Conservation (phyloP, 1,284 basidiomycete genomes). For the Rhodotorula sp. region DNA sequence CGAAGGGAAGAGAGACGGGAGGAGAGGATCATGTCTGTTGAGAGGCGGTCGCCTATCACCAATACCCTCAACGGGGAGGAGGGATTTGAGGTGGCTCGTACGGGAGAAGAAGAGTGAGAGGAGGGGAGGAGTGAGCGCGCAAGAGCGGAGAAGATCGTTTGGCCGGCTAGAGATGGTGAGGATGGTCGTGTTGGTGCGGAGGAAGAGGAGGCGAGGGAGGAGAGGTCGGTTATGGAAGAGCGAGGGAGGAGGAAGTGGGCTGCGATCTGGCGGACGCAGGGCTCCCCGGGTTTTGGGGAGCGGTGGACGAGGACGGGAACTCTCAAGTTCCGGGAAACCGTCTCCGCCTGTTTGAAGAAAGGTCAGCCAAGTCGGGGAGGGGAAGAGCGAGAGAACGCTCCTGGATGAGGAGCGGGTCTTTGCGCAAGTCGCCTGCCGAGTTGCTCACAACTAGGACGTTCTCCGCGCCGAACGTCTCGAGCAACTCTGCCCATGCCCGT, state of each 20-base stretch:
- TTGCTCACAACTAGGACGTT: conserved; percentile 91
- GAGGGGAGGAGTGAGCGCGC: conserved; percentile 55
- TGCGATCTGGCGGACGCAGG: conserved; percentile 65
- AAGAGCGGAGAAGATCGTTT: not conserved
- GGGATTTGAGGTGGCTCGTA: conserved; percentile 52
- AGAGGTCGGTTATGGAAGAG: conserved; percentile 11
- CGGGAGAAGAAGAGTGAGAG: conserved; percentile 50
- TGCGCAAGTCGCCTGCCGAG: conserved; percentile 71
- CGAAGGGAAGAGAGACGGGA: conserved; percentile 57
- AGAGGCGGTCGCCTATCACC: conserved; percentile 82
- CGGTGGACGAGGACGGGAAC: conserved; percentile 79
- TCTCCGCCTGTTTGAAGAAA: conserved; percentile 64
- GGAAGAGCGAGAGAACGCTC: conserved; percentile 52
- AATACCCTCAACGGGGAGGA: conserved; percentile 54
- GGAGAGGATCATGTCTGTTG: conserved; percentile 86
- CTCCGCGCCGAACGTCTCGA: conserved; percentile 67
- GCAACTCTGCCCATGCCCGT: conserved; percentile 75
- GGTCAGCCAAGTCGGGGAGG: not conserved
- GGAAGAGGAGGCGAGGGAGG: conserved; percentile 8
- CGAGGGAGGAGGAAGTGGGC: conserved; percentile 55
- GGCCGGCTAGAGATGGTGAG: not conserved
- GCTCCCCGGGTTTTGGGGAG: conserved; percentile 65
- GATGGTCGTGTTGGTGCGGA: not conserved
- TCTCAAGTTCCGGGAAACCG: conserved; percentile 69
- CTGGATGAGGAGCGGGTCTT: conserved; percentile 75